These are phyloP conservation scores for Croton laevigatus DNA, from an alignment of 441 rosid genomes.

Conservation along the genomic window DNA sequence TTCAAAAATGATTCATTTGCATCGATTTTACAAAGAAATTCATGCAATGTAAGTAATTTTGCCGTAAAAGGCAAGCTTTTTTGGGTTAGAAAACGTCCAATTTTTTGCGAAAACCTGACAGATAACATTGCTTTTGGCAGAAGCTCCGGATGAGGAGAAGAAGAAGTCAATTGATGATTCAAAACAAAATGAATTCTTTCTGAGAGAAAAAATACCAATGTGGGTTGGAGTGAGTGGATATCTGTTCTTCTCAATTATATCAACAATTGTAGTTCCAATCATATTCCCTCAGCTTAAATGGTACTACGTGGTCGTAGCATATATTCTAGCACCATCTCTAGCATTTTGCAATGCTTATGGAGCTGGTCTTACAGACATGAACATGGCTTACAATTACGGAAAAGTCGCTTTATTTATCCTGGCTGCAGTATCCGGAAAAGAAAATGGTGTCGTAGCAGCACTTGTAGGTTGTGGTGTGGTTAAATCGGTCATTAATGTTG, in stretches of 20 bases:
- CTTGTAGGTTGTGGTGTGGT: constrained; percentile 63
- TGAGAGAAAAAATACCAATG: constrained; percentile 56
- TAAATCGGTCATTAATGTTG: constrained; percentile 58
- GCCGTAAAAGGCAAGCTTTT: too few species aligned
- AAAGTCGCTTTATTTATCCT: constrained; percentile 61
- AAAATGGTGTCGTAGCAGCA: constrained; percentile 56
- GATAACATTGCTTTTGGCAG: not conserved
- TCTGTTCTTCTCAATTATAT: constrained; percentile 38
- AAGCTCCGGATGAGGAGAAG: constrained; percentile 22
- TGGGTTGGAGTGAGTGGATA: constrained; percentile 54
- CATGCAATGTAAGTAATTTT: too few species aligned
- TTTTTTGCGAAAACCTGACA: too few species aligned
- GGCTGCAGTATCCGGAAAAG: constrained; percentile 53
- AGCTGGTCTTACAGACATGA: constrained; percentile 65
- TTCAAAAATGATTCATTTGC: too few species aligned
- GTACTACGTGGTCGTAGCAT: constrained; percentile 53
- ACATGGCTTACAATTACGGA: constrained; percentile 76
- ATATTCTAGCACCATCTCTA: constrained; percentile 57
- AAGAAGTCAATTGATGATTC: constrained; percentile 19
- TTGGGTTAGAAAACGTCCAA: too few species aligned
- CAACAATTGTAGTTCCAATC: constrained; percentile 45
- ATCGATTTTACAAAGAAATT: too few species aligned
- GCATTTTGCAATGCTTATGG: constrained; percentile 77
- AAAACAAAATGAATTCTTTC: constrained; percentile 46
- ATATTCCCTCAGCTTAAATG: constrained; percentile 73